phyloP scores from a whole-genome alignment of 2,329 filamentous ascomycete species.

The Blastomyces percursus region DNA sequence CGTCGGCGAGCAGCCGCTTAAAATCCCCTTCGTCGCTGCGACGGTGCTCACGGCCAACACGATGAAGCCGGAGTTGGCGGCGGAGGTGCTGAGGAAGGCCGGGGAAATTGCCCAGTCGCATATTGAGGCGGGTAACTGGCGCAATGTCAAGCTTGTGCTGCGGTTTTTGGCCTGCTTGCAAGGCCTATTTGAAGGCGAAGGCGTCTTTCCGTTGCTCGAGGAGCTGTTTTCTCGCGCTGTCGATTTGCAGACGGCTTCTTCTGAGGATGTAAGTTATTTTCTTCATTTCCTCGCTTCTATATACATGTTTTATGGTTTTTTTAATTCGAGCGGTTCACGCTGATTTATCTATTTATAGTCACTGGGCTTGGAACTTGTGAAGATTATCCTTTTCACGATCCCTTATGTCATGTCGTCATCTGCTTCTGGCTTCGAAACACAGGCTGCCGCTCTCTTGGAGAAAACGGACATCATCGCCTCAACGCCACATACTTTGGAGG shows the following conservation, averaged over 20 bases:
- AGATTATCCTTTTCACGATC: slow-evolving; percentile 89
- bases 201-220: slow-evolving; percentile 72
- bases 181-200: slow-evolving; percentile 66
- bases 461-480: slow-evolving; percentile 93
- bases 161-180: slow-evolving; percentile 85
- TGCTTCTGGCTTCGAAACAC: slow-evolving; percentile 57
- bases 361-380: slow-evolving; percentile 73
- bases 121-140: slow-evolving; percentile 68
- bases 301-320: not conserved
- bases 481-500: slow-evolving; percentile 73
- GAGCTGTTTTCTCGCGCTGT: slow-evolving; percentile 88
- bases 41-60: slow-evolving; percentile 71
- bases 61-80: slow-evolving; percentile 61
- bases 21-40: slow-evolving; percentile 88
- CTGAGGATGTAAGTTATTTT: slow-evolving; percentile 63
- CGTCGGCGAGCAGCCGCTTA: slow-evolving; percentile 82
- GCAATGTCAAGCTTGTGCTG: slow-evolving; percentile 78
- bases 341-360: slow-evolving; percentile 32
- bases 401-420: slow-evolving; percentile 76
- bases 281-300: not conserved
- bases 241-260: slow-evolving; percentile 82
- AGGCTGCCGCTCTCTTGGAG: slow-evolving; percentile 69
- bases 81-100: slow-evolving; percentile 56
- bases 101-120: slow-evolving; percentile 53
- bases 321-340: not conserved